phyloP scores from a whole-genome alignment of 202 grass and related monocot species.

The Zizania palustris region DNA sequence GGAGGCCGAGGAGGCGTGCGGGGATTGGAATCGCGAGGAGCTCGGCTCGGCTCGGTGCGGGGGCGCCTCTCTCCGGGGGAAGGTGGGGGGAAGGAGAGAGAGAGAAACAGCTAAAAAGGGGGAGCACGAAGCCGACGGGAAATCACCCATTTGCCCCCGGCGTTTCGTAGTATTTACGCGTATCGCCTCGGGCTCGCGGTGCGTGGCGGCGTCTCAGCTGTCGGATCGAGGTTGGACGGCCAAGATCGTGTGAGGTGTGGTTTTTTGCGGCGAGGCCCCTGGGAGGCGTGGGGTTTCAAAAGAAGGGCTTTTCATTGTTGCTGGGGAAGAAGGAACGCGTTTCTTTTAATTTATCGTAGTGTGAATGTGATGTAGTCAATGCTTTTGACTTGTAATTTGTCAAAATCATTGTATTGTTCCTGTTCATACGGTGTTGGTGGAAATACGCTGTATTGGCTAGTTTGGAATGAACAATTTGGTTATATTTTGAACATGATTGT shows the following conservation, averaged over 20 bases:
- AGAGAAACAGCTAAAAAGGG: slow-evolving; percentile 39
- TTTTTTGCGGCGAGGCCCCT: slow-evolving; percentile 3
- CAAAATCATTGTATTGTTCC: too few relatives aligned
- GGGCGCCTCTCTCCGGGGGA: slow-evolving; percentile 43
- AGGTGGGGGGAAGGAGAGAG: slow-evolving; percentile 51
- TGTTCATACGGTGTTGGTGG: too few relatives aligned
- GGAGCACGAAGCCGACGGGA: background rate
- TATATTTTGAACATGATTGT: too few relatives aligned
- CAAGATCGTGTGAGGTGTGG: background rate
- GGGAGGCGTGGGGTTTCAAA: background rate
- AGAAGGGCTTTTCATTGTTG: slow-evolving; percentile 41
- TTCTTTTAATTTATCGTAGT: slow-evolving; percentile 21
- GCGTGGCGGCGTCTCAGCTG: background rate
- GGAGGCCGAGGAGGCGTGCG: slow-evolving; percentile 40
- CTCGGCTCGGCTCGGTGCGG: slow-evolving; percentile 31
- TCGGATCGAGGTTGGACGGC: slow-evolving; percentile 24
- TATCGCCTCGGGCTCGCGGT: background rate
- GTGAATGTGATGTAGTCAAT: background rate
- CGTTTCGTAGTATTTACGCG: background rate
- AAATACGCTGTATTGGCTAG: too few relatives aligned
- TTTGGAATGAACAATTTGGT: too few relatives aligned
- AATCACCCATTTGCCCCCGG: slow-evolving; percentile 38
- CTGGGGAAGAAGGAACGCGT: slow-evolving; percentile 22
- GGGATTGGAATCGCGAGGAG: slow-evolving; percentile 55
- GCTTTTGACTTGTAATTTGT: background rate